A percentile compares a stretch with the other conserved stretches of the same genome.
Evolutionary conservation across 345 rosid genomes (phyloP).

Genomic region (Corymbia maculata): DNA sequence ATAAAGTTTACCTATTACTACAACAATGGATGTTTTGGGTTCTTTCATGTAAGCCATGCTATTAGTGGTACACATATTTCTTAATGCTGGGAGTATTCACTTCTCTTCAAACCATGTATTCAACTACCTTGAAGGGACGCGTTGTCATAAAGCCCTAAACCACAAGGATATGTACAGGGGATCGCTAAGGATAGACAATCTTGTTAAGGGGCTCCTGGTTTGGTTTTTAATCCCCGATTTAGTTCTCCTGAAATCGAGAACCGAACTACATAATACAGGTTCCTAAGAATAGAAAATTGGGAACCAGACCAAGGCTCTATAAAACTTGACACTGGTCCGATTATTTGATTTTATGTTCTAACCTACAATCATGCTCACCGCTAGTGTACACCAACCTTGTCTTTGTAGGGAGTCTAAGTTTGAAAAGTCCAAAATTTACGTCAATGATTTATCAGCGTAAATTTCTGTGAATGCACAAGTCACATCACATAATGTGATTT

Average conservation of each 20-base stretch:
- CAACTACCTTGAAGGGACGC: not conserved
- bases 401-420: not conserved
- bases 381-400: not conserved
- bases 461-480: not conserved
- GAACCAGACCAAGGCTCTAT: not conserved
- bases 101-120: not conserved
- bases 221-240: fast-evolving
- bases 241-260: not conserved
- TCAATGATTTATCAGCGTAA: not conserved
- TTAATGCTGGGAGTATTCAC: not conserved
- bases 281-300: not conserved
- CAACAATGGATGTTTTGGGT: not conserved
- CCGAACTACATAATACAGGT: not conserved
- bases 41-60: not conserved
- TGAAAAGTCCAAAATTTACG: not conserved
- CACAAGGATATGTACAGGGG: conserved; percentile 79
- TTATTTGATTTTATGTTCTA: not conserved
- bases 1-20: not conserved
- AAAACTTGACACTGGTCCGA: not conserved
- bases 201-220: not conserved
- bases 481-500: not conserved
- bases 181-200: conserved; percentile 63
- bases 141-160: not conserved
- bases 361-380: not conserved
- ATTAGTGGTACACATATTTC: not conserved